Percentiles rank a stretch among this genome's conserved stretches.
Evolutionary conservation across 306 rosid genomes (phyloP).

Genomic region (Crataegus laevigata): DNA sequence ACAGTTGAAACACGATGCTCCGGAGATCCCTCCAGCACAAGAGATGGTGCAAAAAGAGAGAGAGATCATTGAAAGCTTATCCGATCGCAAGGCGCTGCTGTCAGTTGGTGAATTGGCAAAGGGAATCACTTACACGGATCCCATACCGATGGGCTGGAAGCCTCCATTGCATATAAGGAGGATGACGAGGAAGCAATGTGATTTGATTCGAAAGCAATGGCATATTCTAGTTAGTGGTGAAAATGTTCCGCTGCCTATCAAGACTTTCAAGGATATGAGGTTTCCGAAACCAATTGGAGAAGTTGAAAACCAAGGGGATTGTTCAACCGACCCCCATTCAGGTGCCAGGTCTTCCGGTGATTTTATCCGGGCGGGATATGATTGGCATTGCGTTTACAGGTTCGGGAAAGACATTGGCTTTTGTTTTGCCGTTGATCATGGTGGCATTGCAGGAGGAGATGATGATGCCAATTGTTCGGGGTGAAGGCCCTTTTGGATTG

Average conservation of each 20-base stretch:
- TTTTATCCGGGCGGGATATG: constrained; percentile 82
- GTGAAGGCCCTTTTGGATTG: constrained; percentile 88
- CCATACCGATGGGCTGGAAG: constrained; percentile 83
- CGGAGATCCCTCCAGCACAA: constrained; percentile 68
- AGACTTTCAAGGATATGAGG: constrained; percentile 85
- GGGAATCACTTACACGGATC: constrained; percentile 77
- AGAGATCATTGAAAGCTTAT: constrained; percentile 80
- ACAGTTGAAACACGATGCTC: constrained; percentile 73
- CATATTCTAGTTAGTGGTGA: constrained; percentile 82
- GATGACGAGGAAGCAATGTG: constrained; percentile 55
- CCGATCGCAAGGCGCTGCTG: constrained; percentile 75
- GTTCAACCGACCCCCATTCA: constrained; percentile 95
- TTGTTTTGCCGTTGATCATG: constrained; percentile 92
- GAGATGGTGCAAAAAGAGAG: constrained; percentile 79
- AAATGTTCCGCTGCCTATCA: constrained; percentile 64
- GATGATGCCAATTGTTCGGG: constrained; percentile 82
- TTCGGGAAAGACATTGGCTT: constrained; percentile 78
- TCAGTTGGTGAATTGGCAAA: constrained; percentile 90
- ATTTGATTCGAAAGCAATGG: constrained; percentile 79
- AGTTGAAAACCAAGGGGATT: constrained; percentile 67
- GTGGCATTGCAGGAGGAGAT: constrained; percentile 85
- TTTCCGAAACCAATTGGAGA: constrained; percentile 84
- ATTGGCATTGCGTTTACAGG: constrained; percentile 96
- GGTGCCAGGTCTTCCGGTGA: constrained; percentile 93
- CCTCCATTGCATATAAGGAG: constrained; percentile 72